phyloP scores from a whole-genome alignment of 2,329 filamentous ascomycete genomes.

The Aspergillus sp. region DNA sequence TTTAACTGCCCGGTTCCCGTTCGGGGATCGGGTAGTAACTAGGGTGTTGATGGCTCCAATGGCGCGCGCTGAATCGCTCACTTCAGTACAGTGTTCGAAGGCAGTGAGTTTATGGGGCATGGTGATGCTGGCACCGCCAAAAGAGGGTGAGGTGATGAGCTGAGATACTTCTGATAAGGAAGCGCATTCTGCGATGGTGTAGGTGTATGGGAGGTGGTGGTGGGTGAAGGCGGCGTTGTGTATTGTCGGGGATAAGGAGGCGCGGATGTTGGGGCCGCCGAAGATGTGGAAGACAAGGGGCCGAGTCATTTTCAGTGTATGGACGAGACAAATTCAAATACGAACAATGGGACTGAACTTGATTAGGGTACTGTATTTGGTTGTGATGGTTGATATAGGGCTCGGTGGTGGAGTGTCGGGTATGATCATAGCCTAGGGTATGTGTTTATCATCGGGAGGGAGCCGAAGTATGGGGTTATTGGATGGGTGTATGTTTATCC shows the following conservation, averaged over 20 bases:
- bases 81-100: background rate
- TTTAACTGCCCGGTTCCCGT: background rate
- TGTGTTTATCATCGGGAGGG: too few species aligned
- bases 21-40: background rate
- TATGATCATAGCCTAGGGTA: background rate
- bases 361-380: background rate
- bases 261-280: conserved; percentile 18
- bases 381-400: background rate
- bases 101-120: conserved; percentile 22
- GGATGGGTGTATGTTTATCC: too few species aligned
- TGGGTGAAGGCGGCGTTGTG: conserved; percentile 23
- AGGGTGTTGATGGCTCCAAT: conserved; percentile 1
- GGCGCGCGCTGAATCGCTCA: background rate
- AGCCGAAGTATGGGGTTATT: too few species aligned
- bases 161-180: conserved; percentile 31
- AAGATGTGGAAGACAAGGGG: conserved; percentile 15
- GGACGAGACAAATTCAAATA: background rate
- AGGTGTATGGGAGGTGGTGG: conserved; percentile 13
- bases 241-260: conserved; percentile 22
- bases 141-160: conserved; percentile 65
- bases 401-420: background rate
- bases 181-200: conserved; percentile 16
- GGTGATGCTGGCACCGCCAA: conserved; percentile 82
- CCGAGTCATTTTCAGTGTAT: background rate
- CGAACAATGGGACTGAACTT: background rate